A percentile compares a stretch with the other conserved stretches of the same genome.
These are phyloP conservation scores for Saccharomyces uvarum DNA, from an alignment of 1,139 yeast genomes.

Conservation along the genomic window DNA sequence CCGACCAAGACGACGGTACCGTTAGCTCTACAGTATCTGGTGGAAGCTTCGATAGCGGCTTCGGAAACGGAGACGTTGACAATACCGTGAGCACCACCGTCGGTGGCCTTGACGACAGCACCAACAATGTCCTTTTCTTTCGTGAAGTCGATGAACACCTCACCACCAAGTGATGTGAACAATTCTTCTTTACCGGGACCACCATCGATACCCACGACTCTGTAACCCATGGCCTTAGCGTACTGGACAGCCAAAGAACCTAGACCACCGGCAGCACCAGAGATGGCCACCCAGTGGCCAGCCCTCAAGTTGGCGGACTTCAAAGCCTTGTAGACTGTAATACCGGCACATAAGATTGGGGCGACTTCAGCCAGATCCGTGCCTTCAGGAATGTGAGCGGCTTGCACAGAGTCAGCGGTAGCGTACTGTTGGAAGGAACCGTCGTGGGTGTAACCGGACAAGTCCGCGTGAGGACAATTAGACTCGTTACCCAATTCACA, in stretches of 20 bases:
- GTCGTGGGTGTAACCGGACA: constrained; percentile 62
- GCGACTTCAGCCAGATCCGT: constrained; percentile 52
- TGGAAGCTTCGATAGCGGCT: constrained; percentile 48
- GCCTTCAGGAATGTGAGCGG: constrained; percentile 51
- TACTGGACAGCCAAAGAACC: constrained; percentile 60
- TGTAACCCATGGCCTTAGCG: constrained; percentile 57
- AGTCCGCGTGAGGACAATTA: constrained; percentile 52
- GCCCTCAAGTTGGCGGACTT: constrained; percentile 49
- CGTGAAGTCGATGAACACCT: constrained; percentile 48
- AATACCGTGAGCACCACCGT: constrained; percentile 59
- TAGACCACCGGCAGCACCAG: constrained; percentile 65
- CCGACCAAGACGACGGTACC: constrained; percentile 61
- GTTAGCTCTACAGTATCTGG: constrained; percentile 48
- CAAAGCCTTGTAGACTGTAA: constrained; percentile 61
- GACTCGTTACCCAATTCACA: constrained; percentile 50
- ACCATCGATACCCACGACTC: constrained; percentile 57
- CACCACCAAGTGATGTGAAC: constrained; percentile 49
- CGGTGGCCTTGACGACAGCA: constrained; percentile 43
- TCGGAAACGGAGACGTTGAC: constrained; percentile 57
- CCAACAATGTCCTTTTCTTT: constrained; percentile 43
- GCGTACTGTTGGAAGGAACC: constrained; percentile 65
- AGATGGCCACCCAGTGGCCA: constrained; percentile 57
- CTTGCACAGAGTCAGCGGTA: constrained; percentile 60
- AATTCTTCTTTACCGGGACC: constrained; percentile 51
- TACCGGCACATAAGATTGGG: constrained; percentile 63